Evolutionary conservation across 805 yeast species (phyloP).

Genomic region (Priceomyces melissophilus): DNA sequence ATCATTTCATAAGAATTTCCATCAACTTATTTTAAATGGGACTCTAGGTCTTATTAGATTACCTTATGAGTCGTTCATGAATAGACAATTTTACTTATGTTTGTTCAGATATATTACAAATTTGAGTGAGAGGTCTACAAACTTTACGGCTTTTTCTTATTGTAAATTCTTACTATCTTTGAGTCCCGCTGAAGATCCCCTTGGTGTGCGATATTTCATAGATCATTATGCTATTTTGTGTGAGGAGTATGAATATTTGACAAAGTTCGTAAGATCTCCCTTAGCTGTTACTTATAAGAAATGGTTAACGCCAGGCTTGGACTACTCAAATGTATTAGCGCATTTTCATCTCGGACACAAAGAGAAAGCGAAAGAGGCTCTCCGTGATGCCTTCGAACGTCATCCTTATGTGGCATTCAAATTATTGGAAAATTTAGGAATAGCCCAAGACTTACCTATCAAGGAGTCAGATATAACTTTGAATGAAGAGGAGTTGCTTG

Average conservation of each 20-base stretch:
- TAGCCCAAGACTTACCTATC: constrained; percentile 14
- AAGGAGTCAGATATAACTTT: constrained; percentile 20
- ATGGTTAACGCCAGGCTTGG: constrained; percentile 74
- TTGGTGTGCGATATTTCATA: constrained; percentile 78
- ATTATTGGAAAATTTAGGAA: constrained; percentile 48
- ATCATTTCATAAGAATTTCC: constrained; percentile 58
- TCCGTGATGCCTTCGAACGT: constrained; percentile 47
- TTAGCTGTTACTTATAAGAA: constrained; percentile 53
- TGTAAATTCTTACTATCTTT: constrained; percentile 67
- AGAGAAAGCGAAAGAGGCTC: constrained; percentile 44
- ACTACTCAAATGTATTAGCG: constrained; percentile 66
- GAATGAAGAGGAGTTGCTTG: constrained; percentile 35
- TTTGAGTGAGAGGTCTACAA: constrained; percentile 74
- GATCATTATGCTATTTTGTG: constrained; percentile 73
- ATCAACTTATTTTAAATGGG: constrained; percentile 41
- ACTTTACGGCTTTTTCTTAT: constrained; percentile 71
- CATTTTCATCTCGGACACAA: constrained; percentile 40
- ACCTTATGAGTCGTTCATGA: constrained; percentile 72
- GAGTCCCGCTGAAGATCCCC: constrained; percentile 76
- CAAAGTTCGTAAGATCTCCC: constrained; percentile 55
- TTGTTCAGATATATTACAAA: constrained; percentile 68
- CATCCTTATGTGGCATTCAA: constrained; percentile 58
- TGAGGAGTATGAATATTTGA: constrained; percentile 60
- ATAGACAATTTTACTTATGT: constrained; percentile 73
- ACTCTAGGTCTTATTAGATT: constrained; percentile 58